A percentile compares a stretch with the other conserved stretches of the same genome.
phyloP scores from a whole-genome alignment of 805 yeast genomes.

The Lipomyces chichibuensis region DNA sequence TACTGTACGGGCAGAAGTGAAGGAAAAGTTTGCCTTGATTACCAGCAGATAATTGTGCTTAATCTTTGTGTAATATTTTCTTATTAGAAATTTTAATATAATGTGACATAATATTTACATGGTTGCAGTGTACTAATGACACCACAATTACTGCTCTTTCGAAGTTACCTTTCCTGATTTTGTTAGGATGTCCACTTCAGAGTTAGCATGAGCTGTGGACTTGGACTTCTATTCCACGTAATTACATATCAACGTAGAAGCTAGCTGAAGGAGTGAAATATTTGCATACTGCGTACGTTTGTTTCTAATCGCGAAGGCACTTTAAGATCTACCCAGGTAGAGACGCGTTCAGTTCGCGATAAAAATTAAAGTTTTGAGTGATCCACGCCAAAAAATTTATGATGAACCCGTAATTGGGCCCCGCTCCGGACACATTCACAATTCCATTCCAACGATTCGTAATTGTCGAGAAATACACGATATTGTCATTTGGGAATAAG shows the following conservation, averaged over 20 bases:
- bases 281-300: too few species aligned
- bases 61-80: not conserved
- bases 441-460: not conserved
- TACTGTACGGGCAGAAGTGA: conserved; percentile 13
- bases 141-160: too few species aligned
- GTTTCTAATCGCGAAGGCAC: too few species aligned
- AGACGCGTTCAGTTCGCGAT: not conserved
- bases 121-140: too few species aligned
- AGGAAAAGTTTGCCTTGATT: conserved; percentile 16
- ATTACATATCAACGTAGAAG: too few species aligned
- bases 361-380: not conserved
- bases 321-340: not conserved
- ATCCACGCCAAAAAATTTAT: not conserved
- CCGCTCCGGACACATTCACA: not conserved
- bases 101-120: too few species aligned
- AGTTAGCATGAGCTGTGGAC: too few species aligned
- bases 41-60: not conserved
- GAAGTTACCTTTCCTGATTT: too few species aligned
- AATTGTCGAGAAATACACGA: not conserved
- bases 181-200: too few species aligned
- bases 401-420: not conserved
- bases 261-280: too few species aligned
- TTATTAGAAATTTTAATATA: not conserved
- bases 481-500: not conserved
- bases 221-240: too few species aligned